Percentiles rank a stretch among this genome's conserved stretches.
Conservation (phyloP, 306 rosid genomes). For the Inga oerstediana region DNA sequence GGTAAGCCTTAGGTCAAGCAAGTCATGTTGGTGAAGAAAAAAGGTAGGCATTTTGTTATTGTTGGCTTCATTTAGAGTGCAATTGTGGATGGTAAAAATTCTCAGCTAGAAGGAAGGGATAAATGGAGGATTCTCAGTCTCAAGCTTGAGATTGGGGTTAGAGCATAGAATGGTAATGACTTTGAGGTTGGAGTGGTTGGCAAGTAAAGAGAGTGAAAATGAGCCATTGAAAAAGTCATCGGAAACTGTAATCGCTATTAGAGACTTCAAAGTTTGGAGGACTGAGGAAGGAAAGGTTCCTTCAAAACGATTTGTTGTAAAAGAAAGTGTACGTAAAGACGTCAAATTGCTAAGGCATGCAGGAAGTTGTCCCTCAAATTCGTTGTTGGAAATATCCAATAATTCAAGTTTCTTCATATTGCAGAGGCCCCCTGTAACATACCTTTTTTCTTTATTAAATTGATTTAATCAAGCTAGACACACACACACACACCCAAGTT, state of each 20-base stretch:
- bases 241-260: background rate
- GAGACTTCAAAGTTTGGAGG: background rate
- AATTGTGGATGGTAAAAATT: background rate
- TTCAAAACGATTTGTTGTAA: background rate
- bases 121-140: conserved; percentile 29
- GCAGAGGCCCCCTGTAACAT: conserved; percentile 17
- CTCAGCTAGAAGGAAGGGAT: conserved; percentile 29
- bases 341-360: background rate
- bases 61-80: background rate
- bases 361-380: conserved; percentile 6
- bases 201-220: conserved; percentile 14
- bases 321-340: background rate
- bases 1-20: background rate
- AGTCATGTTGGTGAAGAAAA: conserved; percentile 20
- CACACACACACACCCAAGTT: too few species aligned
- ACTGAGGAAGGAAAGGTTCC: conserved; percentile 19
- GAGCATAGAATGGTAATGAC: background rate
- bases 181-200: conserved; percentile 30
- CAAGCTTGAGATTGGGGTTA: conserved; percentile 5
- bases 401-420: conserved; percentile 8
- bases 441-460: too few species aligned
- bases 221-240: conserved; percentile 12
- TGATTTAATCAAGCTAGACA: background rate
- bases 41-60: conserved; percentile 13
- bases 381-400: background rate